Evolutionary conservation across 2,329 filamentous ascomycete species (phyloP), one percentile per base, ranked within the genome.

Genomic region (Zymoseptoria brevis): DNA sequence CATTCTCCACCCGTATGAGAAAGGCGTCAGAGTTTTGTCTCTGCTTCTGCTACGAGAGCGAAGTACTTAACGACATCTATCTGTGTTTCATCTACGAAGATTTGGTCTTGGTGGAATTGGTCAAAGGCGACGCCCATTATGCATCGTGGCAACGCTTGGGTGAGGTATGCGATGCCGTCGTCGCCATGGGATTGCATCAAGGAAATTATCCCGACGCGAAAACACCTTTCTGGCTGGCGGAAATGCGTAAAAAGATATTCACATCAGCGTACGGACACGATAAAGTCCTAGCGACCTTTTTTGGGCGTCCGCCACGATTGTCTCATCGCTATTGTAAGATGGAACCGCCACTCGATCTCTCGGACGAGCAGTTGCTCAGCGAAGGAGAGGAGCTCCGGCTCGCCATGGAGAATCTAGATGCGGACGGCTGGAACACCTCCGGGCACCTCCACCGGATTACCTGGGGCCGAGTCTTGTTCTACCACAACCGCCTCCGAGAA

Each of bases 341-440:
- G 1, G 80, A 82, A 16, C 67, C 79, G 1, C 82, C 83, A 0
- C 71, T 85, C 0, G 83, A 85, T 63, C 67, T 86, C 0, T 74
- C 71, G 3, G 81, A 84, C 51, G 70, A 76, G 0, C 75, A 80
- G 13, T 70, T 81, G 0, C 70, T 83, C 21, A 73, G 74, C 2
- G 76, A 78, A 8, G 76, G 75, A 0, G 68, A 73, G 2, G 75
- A 75, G 1, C 66, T 81, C 4, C 68, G 75, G 3, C 59, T 62
- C 1, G 77, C 73, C 0, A 62, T 80, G 0, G 65, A 65, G 9
- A 68, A 63, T 0, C 64, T 85, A 0, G 81, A 84, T 59, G 61
- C 68, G 0, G 70, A 78, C 45, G 83, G 83, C 0, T 85, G 82
- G 80, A 83, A 81, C 41, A 77, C 73, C 0, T 66, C 73, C 1